Base-by-base conservation (phyloP, 2,329 filamentous ascomycete genomes). In the Pseudogymnoascus sp. region DNA sequence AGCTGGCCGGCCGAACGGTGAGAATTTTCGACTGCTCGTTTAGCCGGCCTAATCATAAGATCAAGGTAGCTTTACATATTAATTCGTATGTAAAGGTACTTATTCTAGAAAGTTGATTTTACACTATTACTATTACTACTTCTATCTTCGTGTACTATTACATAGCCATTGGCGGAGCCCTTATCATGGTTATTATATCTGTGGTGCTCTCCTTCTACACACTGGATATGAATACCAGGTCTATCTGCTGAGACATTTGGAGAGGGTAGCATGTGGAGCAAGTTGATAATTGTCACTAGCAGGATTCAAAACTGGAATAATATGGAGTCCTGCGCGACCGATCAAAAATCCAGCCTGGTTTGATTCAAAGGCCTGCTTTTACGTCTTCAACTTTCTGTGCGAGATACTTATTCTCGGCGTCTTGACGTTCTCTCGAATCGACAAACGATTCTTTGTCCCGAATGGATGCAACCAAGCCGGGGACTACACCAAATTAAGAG, bases 381-480 rank as follows among this genome's bases (percentile, higher is more conserved):
- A 93, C 77, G 76, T 86, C 71, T 90, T 93, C 77, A 89, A 90
- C 76, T 93, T 88, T 70, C 78, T 77, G 21, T 78, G 91, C 40
- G 91, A 96, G 75, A 76, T 91, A 40, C 70, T 88, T 31, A 84
- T 90, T 37, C 80, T 93, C 6, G 82, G 80, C 60, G 76, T 86
- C 12, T 93, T 90, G 74, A 80, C 86, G 0, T 71, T 89, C 18
- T 74, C 80, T 21, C 83, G 91, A 16, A 85, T 93, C 66, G 91
- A 96, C 73, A 79, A 81, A 65, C 83, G 88, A 49, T 95, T 93
- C 77, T 82, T 88, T 71, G 77, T 93, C 31, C 89, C 89, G 1
- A 77, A 93, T 72, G 88, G 88, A 59, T 85, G 85, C 70, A 80
- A 80, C 53, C 81, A 78, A 1, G 80, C 83, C 0, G 83, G 84